phyloP scores from a whole-genome alignment of 768 basidiomycete genomes.

The Daedalea quercina region DNA sequence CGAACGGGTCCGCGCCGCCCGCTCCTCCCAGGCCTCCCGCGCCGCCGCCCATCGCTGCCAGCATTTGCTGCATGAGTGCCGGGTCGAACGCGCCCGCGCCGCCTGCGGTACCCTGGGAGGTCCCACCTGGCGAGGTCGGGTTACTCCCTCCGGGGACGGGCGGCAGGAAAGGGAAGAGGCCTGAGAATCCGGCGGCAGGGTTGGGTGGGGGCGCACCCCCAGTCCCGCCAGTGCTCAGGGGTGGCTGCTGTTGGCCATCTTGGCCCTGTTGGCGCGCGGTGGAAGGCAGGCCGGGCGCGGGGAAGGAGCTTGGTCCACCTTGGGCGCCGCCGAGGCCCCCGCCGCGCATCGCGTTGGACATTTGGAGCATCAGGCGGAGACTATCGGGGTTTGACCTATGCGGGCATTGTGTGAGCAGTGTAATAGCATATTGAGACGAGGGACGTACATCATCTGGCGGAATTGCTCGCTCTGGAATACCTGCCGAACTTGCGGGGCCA shows the following conservation, averaged over 20 bases:
- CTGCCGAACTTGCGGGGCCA: constrained; percentile 77
- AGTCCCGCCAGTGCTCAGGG: constrained; percentile 4
- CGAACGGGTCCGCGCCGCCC: constrained; percentile 19
- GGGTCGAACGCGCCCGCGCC: constrained; percentile 33
- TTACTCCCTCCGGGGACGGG: constrained; percentile 6
- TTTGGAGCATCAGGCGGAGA: constrained; percentile 69
- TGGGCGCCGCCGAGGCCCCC: constrained; percentile 28
- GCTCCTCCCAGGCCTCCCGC: constrained; percentile 18
- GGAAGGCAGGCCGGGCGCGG: constrained; percentile 54
- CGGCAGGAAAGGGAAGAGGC: constrained; percentile 16
- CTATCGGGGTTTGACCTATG: constrained; percentile 68
- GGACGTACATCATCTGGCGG: constrained; percentile 61
- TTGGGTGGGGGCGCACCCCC: background rate
- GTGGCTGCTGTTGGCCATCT: constrained; percentile 18
- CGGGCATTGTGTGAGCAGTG: background rate
- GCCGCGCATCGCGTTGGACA: constrained; percentile 51
- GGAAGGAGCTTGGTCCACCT: constrained; percentile 34
- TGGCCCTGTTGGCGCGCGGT: constrained; percentile 21
- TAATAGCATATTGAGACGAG: too few species aligned
- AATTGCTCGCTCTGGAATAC: constrained; percentile 74
- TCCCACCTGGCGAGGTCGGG: constrained; percentile 4
- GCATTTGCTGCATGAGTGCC: constrained; percentile 36
- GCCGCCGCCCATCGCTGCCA: constrained; percentile 25
- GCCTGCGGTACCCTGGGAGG: constrained; percentile 21
- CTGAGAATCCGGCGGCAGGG: background rate